Evolutionary conservation across 2,329 filamentous ascomycete species (phyloP).

Genomic region (Teratosphaeria zuluensis): DNA sequence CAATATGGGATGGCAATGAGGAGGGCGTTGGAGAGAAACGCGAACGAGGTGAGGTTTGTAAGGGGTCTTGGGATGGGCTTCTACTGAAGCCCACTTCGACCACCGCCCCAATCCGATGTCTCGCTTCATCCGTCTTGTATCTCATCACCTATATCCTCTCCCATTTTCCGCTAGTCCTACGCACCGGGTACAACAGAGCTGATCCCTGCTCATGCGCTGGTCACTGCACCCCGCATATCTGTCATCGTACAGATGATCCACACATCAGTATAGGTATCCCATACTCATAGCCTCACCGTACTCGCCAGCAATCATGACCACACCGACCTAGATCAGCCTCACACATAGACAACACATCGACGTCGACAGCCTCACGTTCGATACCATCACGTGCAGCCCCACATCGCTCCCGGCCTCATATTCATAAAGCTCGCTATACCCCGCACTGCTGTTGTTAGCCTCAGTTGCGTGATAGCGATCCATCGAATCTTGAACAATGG

Average conservation of each 20-base stretch:
- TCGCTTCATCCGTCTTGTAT: not conserved
- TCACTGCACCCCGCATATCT: constrained; percentile 11
- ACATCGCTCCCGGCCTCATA: not conserved
- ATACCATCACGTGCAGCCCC: not conserved
- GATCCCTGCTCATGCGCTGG: not conserved
- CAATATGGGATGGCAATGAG: constrained; percentile 64
- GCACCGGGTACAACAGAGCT: not conserved
- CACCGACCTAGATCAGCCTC: not conserved
- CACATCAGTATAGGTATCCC: not conserved
- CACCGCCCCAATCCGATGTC: not conserved
- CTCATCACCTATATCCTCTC: not conserved
- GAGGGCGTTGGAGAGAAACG: constrained; percentile 63
- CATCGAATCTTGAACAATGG: constrained; percentile 5
- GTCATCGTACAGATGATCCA: constrained; percentile 23
- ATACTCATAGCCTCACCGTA: not conserved
- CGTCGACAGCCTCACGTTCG: not conserved
- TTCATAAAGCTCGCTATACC: not conserved
- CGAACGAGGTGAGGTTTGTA: constrained; percentile 68
- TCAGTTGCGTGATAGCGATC: not conserved
- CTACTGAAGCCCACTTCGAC: not conserved
- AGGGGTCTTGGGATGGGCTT: constrained; percentile 49
- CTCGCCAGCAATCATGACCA: not conserved
- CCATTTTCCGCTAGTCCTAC: not conserved
- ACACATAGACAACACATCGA: not conserved
- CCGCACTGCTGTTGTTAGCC: not conserved